Conservation (phyloP, 78 protist genomes). For the Blattamonas nauphoetae region DNA sequence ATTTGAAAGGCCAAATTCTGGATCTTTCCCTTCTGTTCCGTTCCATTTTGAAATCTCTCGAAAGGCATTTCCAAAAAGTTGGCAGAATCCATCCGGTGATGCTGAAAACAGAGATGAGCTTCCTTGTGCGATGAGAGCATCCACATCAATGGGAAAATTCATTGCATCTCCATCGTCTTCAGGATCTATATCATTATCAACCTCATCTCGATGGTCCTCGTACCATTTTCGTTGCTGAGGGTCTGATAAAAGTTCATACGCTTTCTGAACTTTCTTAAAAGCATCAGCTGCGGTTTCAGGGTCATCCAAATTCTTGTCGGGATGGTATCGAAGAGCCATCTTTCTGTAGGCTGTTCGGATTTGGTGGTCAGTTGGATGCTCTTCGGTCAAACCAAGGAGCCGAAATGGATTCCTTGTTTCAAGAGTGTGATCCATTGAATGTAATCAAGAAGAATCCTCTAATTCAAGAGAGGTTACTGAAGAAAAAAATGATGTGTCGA, state of each 20-base stretch:
- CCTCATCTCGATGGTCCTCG: background rate
- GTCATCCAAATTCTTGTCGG: background rate
- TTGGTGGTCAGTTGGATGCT: background rate
- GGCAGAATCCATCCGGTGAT: background rate
- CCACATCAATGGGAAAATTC: background rate
- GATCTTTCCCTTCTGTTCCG: background rate
- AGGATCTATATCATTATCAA: background rate
- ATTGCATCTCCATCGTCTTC: background rate
- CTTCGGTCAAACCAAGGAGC: background rate
- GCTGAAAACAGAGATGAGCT: background rate
- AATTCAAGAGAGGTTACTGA: no score
- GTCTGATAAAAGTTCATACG: background rate
- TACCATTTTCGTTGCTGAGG: background rate
- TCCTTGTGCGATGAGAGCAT: background rate
- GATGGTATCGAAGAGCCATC: background rate
- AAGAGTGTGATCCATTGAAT: no score
- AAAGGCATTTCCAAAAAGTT: background rate
- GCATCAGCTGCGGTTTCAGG: background rate
- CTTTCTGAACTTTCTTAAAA: background rate
- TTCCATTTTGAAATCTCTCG: background rate
- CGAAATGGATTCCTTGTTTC: no score
- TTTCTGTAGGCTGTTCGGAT: background rate
- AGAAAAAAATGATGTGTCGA: no score
- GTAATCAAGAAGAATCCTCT: no score
- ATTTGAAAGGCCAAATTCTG: background rate